Base-by-base conservation (phyloP, 2,329 filamentous ascomycete genomes). In the Colletotrichum sp. region DNA sequence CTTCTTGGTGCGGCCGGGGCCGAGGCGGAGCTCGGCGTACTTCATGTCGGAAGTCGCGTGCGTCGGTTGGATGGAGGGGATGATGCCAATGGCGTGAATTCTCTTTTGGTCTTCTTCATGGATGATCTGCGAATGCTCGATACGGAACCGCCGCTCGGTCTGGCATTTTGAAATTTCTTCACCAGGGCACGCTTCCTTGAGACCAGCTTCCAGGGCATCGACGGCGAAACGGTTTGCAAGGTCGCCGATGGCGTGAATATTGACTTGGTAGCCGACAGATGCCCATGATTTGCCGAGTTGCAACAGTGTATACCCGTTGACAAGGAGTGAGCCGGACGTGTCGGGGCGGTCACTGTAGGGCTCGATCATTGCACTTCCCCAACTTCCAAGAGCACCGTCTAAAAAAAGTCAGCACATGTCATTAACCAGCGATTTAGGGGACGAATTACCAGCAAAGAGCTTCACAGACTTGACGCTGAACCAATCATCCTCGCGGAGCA, bases 201-300 rank as follows among this genome's bases (percentile, higher is more conserved):
- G 87, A 12, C 91, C 90, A 8, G 87, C 85, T 63, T 91, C 88
- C 67, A 94, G 89, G 10, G 93, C 92, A 78, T 93, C 89, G 60
- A 94, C 84, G 72, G 92, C 92, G 36, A 91, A 86, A 30, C 92
- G 89, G 80, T 94, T 94, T 18, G 93, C 93, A 6, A 91, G 86
- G 82, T 95, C 93, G 10, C 93, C 93, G 74, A 94, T 94, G 64
- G 93, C 93, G 82, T 94, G 93, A 75, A 94, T 93, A 80, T 93
- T 93, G 72, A 94, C 92, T 80, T 94, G 93, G 79, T 89, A 94
- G 15, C 91, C 92, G 43, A 86, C 87, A 3, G 83, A 83, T 18
- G 92, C 89, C 93, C 93, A 95, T 32, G 89, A 82, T 13, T 83
- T 84, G 4, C 92, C 86, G 12, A 93, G 84, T 8, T 85, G 81